A percentile compares a stretch with the other conserved stretches of the same genome.
Evolutionary conservation across 805 yeast species (phyloP).

Genomic region (Cephaloascus fragrans): DNA sequence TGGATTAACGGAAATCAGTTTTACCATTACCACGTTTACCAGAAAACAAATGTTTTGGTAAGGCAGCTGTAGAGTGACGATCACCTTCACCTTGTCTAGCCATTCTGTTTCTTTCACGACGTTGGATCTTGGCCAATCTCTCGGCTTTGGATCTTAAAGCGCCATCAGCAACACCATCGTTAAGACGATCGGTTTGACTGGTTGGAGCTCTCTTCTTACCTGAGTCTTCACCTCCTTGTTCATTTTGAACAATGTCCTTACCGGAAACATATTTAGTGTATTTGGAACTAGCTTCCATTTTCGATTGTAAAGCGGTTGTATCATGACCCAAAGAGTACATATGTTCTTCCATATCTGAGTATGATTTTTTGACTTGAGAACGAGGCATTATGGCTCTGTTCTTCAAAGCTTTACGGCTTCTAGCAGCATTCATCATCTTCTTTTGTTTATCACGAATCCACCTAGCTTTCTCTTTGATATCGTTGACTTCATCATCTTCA

Average conservation of each 20-base stretch:
- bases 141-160: conserved; percentile 76
- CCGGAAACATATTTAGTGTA: conserved; percentile 46
- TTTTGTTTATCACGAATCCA: conserved; percentile 97
- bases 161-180: conserved; percentile 81
- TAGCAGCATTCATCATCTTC: conserved; percentile 81
- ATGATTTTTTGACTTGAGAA: conserved; percentile 72
- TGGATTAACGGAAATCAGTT: conserved; percentile 69
- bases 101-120: conserved; percentile 86
- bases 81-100: conserved; percentile 96
- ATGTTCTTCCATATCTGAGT: conserved; percentile 76
- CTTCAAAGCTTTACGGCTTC: conserved; percentile 79
- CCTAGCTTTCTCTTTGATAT: conserved; percentile 73
- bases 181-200: conserved; percentile 68
- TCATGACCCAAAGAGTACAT: conserved; percentile 89
- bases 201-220: conserved; percentile 38
- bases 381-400: conserved; percentile 85
- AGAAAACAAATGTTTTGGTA: conserved; percentile 89
- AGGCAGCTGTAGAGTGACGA: conserved; percentile 73
- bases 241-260: conserved; percentile 67
- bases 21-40: conserved; percentile 97
- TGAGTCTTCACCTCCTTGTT: conserved; percentile 29
- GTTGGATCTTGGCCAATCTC: conserved; percentile 77
- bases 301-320: conserved; percentile 42
- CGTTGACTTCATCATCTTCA: conserved; percentile 55
- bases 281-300: conserved; percentile 22